A percentile compares a stretch with the other conserved stretches of the same genome.
Evolutionary conservation across 2,329 filamentous ascomycete genomes (phyloP).

Genomic region (Colletotrichum lini): DNA sequence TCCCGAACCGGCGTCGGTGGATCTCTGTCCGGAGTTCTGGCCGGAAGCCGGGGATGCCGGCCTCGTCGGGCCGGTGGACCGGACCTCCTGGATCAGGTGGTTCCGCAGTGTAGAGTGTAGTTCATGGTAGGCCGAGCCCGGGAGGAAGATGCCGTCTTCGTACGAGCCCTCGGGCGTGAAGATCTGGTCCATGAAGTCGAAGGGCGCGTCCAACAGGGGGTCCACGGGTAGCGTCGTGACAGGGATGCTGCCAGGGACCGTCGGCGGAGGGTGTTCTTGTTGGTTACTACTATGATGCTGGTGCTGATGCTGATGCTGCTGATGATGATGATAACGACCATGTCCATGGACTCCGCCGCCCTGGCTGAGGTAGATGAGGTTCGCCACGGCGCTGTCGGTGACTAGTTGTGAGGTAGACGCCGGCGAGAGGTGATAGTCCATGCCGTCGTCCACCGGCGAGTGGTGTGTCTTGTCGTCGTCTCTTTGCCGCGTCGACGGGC

Average conservation of each 20-base stretch:
- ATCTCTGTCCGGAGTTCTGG: slow-evolving; percentile 19
- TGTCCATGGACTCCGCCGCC: slow-evolving; percentile 43
- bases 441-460: slow-evolving; percentile 1
- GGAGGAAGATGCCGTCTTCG: slow-evolving; percentile 61
- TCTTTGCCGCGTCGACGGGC: slow-evolving; percentile 24
- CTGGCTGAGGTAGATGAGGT: slow-evolving; percentile 53
- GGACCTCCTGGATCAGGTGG: slow-evolving; percentile 60
- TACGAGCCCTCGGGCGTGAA: slow-evolving; percentile 52
- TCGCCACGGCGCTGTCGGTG: slow-evolving; percentile 54
- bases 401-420: slow-evolving; percentile 46
- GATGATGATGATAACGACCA: no score
- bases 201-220: slow-evolving; percentile 33
- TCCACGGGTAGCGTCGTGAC: slow-evolving; percentile 35
- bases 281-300: no score
- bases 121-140: slow-evolving; percentile 62
- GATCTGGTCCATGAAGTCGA: slow-evolving; percentile 46
- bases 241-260: slow-evolving; percentile 13
- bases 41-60: slow-evolving; percentile 28
- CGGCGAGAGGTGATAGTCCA: slow-evolving; percentile 40
- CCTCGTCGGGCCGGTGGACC: slow-evolving; percentile 55
- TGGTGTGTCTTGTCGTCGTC: slow-evolving; percentile 30
- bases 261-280: neutral
- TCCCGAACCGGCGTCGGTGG: slow-evolving; percentile 20
- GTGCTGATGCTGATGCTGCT: no score
- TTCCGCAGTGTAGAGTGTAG: slow-evolving; percentile 61